These are phyloP conservation scores for Gossypium lobatum DNA, from an alignment of 441 rosid species.

Conservation along the genomic window DNA sequence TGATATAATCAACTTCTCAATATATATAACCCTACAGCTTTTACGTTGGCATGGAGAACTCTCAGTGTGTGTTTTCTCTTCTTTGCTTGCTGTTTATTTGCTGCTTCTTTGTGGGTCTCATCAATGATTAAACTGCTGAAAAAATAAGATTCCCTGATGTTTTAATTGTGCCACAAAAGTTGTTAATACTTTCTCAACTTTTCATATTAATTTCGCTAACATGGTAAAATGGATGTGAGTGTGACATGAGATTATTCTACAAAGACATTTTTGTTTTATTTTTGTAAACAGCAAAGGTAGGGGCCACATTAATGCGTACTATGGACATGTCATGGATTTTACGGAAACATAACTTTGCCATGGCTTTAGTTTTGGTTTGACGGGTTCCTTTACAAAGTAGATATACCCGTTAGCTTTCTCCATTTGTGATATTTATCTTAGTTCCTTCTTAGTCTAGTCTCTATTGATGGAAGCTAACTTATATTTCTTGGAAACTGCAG, in stretches of 20 bases:
- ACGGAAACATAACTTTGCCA: background rate
- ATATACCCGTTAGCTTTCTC: background rate
- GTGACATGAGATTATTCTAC: background rate
- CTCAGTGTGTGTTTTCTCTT: background rate
- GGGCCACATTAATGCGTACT: background rate
- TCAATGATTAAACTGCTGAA: background rate
- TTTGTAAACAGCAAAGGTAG: background rate
- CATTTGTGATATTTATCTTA: background rate
- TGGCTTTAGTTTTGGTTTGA: background rate
- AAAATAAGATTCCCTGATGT: background rate
- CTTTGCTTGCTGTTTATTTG: background rate
- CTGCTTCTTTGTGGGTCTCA: background rate
- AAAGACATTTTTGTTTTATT: background rate
- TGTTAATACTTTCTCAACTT: too few species aligned
- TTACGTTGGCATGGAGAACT: background rate
- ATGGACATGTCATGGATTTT: background rate
- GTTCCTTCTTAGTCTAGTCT: background rate
- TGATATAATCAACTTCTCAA: background rate
- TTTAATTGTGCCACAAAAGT: background rate
- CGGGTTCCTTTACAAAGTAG: slow-evolving; percentile 1
- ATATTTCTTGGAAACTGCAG: slow-evolving; percentile 30
- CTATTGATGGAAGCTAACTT: background rate
- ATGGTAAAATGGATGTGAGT: background rate
- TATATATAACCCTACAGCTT: background rate
- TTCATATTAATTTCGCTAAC: background rate